Evolutionary conservation across 176 grass and related monocot species (phyloP).

Genomic region (Bromus sterilis): DNA sequence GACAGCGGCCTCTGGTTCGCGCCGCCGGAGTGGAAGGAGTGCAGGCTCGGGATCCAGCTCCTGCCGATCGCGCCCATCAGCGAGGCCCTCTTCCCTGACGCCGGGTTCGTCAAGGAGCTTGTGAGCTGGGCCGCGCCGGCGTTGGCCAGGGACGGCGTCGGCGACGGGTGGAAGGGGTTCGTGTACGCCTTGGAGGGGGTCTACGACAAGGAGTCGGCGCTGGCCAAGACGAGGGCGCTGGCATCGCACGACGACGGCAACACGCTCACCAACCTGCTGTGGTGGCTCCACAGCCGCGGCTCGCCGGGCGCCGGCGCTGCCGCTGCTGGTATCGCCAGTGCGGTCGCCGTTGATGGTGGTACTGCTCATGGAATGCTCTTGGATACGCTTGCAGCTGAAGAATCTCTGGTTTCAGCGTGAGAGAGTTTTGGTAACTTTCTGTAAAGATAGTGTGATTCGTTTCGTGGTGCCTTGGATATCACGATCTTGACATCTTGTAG

Average conservation of each 20-base stretch:
- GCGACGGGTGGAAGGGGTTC: constrained; percentile 91
- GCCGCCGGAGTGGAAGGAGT: constrained; percentile 74
- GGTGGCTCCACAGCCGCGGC: constrained; percentile 85
- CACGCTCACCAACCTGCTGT: constrained; percentile 76
- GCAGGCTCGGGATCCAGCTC: constrained; percentile 78
- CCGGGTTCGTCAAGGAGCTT: constrained; percentile 45
- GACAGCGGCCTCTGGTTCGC: constrained; percentile 93
- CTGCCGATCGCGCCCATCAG: constrained; percentile 67
- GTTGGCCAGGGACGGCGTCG: constrained; percentile 61
- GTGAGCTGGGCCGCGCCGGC: constrained; percentile 67
- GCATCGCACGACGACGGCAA: constrained; percentile 63
- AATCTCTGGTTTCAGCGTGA: not conserved
- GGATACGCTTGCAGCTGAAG: not conserved
- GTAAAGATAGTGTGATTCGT: not conserved
- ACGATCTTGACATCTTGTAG: not conserved
- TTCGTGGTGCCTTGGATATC: not conserved
- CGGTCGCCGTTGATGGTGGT: constrained; percentile 36
- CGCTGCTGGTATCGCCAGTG: constrained; percentile 64
- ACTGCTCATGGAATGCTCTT: not conserved
- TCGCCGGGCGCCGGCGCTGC: constrained; percentile 34
- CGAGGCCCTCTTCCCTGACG: constrained; percentile 66
- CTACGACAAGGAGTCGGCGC: constrained; percentile 58
- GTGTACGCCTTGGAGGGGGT: constrained; percentile 72
- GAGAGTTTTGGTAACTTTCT: not conserved
- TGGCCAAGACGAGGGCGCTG: constrained; percentile 52